Base-by-base conservation (phyloP, 305 asterid genomes). In the Solanum hybrid region DNA sequence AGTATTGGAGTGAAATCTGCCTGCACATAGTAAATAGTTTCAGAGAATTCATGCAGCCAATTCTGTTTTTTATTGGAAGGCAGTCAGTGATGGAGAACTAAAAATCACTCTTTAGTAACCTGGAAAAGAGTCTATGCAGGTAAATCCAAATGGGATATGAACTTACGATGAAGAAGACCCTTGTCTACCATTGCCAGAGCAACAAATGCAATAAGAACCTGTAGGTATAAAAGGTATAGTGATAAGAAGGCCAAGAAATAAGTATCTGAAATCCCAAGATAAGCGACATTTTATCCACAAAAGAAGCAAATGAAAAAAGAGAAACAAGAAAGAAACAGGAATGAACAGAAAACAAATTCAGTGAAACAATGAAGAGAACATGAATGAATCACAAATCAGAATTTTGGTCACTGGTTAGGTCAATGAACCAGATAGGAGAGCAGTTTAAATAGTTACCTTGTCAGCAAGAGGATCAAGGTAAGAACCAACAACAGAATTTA, bases 401-500 rank as follows among this genome's bases (percentile, higher is more conserved):
- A 79, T 32, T 90, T 65, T 89, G 91, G 34, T 85, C 33, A 33
- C 72, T 36, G 73, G 72, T 78, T 70, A 90, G 79, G 39, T 72
- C 85, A 32, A 89, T 33, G 76, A 41, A 75, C 80, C 72, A 13
- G 38, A 14, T 37, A 5, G 12, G 51, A 22, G 26, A 86, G 36
- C 6, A 76, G 32, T 10, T 36, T 41, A 81, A 87, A 45, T 90
- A 90, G 92, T 90, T 91, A 95, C 99, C 97, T 97, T 97, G 94
- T 96, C 99, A 32, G 99, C 99, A 76, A 97, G 98, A 92, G 99
- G 99, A 92, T 97, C 99, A 92, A 97, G 98, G 93, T 96, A 97
- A 89, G 99, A 97, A 72, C 99, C 99, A 32, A 97, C 98, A 68
- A 95, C 99, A 80, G 99, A 97, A 91, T 94, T 92, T 90, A 97